phyloP scores from a whole-genome alignment of 2,329 filamentous ascomycete species.

The Thelonectria blattea region DNA sequence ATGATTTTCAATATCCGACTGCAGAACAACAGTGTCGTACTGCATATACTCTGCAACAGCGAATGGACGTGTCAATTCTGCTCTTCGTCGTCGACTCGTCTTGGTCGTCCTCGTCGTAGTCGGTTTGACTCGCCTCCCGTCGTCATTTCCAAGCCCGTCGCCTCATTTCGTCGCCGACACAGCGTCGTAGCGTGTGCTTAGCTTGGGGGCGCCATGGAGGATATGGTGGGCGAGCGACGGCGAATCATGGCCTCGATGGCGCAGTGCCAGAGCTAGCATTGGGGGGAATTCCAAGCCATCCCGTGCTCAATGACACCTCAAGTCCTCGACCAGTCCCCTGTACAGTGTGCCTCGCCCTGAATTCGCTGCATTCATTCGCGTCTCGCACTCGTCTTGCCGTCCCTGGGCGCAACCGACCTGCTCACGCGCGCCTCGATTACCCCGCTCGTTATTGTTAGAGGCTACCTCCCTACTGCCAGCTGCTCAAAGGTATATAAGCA shows the following conservation, averaged over 20 bases:
- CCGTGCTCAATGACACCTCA: conserved; percentile 14
- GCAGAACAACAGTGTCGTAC: background rate
- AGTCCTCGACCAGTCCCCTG: conserved; percentile 2
- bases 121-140: background rate
- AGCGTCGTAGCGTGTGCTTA: background rate
- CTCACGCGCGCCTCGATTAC: conserved; percentile 34
- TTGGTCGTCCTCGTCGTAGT: background rate
- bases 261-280: conserved; percentile 6
- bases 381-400: conserved; percentile 5
- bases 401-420: conserved; percentile 14
- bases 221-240: background rate
- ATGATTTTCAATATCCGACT: background rate
- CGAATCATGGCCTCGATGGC: conserved; percentile 10
- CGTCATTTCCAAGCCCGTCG: background rate
- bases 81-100: background rate
- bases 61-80: background rate
- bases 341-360: conserved; percentile 8
- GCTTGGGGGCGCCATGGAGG: background rate
- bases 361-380: background rate
- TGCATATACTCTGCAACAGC: background rate
- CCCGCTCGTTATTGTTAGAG: conserved; percentile 33
- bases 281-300: conserved; percentile 7
- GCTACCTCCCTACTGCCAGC: background rate
- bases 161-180: background rate
- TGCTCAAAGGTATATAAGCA: conserved; percentile 18